Evolutionary conservation across 23 red algal species (phyloP).

Genomic region (Gracilaria gracilis): DNA sequence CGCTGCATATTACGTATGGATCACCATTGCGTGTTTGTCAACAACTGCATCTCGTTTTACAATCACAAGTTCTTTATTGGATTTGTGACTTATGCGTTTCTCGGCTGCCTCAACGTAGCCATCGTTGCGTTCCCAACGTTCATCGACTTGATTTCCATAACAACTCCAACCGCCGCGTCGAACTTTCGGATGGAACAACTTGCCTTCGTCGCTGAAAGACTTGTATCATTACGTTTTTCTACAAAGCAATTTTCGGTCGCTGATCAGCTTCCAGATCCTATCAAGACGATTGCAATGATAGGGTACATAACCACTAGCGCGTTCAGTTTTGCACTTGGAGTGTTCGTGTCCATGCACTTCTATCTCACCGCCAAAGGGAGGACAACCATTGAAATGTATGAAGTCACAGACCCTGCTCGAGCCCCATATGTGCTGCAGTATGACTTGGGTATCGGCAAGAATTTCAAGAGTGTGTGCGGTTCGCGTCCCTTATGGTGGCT

Average conservation of each 20-base stretch:
- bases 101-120: constrained; percentile 71
- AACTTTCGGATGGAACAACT: constrained; percentile 23
- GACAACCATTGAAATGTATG: constrained; percentile 97
- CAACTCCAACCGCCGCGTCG: background rate
- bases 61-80: constrained; percentile 80
- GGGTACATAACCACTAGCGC: constrained; percentile 74
- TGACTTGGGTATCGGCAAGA: constrained; percentile 73
- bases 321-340: constrained; percentile 80
- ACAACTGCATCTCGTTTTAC: constrained; percentile 86
- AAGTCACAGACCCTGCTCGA: constrained; percentile 77
- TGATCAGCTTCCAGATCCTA: constrained; percentile 5
- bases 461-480: constrained; percentile 72
- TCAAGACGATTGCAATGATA: constrained; percentile 66
- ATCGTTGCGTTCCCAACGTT: constrained; percentile 69
- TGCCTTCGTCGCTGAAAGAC: background rate
- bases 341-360: constrained; percentile 89
- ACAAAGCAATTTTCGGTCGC: constrained; percentile 9
- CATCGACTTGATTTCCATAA: constrained; percentile 45
- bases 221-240: constrained; percentile 10
- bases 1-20: constrained; percentile 97
- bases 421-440: constrained; percentile 56
- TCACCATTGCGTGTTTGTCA: constrained; percentile 93
- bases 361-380: constrained; percentile 79
- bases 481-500: constrained; percentile 57
- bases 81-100: constrained; percentile 85